Evolutionary conservation across 495 filamentous ascomycete species (phyloP), one percentile per base, ranked within the genome.

Genomic region (Chaetomidium leptoderma): DNA sequence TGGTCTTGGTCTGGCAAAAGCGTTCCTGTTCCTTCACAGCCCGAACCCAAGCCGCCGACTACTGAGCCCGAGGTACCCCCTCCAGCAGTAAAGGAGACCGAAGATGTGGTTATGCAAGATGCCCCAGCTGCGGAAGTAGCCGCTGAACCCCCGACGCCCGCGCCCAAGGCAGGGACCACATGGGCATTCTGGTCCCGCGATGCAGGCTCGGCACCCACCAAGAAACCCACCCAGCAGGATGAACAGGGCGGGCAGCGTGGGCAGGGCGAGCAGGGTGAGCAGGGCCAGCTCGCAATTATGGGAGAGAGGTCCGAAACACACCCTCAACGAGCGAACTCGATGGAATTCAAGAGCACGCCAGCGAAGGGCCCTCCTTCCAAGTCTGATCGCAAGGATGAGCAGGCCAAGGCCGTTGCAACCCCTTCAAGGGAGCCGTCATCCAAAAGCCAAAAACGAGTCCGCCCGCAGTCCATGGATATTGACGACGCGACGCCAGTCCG

Each of bases 121-220:
- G 70, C 66, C 35, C 71, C 72, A 17, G 58, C 69, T 10, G 53
- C 58, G 43, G 53, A 63, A 7, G 37, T 56, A 16, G 47, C 51
- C 9, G 45, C 68, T 19, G 57, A 59, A 47, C 67, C 71, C 10
- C 67, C 48, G n/a, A 52, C 62, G 42, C 70, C 70, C 16, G 61
- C 44, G 21, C 67, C 70, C 19, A 71, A 69, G 30, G 82, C 77
- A 58, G 79, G 86, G 19, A 88, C 88, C 7, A 88, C 85, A 1
- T 95, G 90, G 90, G 89, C 86, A 1, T 95, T 95, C 60, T 95
- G 88, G 88, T 90, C 87, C 7, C 83, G 81, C 53, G 88, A 89
- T 17, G 70, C 78, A 19, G 63, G 81, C 9, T 60, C 68, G 21
- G 74, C 65, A 51, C 53, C 76, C 2, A 66, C 65, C 24, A 72